Evolutionary conservation across 805 yeast species (phyloP).

Genomic region (Metschnikowia cerradonensis): DNA sequence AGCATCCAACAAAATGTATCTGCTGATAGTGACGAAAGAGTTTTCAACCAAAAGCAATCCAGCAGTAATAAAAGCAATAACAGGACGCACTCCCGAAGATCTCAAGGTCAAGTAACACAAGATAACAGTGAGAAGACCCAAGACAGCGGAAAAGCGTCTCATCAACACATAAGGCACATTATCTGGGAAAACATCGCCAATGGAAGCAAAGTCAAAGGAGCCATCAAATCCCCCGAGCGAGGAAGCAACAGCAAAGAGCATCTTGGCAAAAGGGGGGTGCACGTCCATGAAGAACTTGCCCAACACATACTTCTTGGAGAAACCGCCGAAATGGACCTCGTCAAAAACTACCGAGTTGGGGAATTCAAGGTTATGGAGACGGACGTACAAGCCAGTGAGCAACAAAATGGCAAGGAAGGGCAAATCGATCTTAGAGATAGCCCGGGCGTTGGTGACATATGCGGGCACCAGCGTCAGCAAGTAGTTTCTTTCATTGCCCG

Average conservation of each 20-base stretch:
- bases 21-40: constrained; percentile 64
- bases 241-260: constrained; percentile 71
- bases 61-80: constrained; percentile 56
- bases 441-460: constrained; percentile 23
- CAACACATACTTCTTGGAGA: constrained; percentile 73
- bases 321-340: constrained; percentile 96
- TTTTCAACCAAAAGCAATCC: constrained; percentile 60
- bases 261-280: constrained; percentile 76
- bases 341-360: constrained; percentile 89
- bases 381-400: constrained; percentile 50
- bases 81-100: constrained; percentile 65
- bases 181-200: constrained; percentile 61
- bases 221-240: constrained; percentile 69
- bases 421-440: constrained; percentile 21
- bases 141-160: constrained; percentile 65
- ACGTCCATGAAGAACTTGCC: constrained; percentile 69
- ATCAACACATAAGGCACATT: constrained; percentile 60
- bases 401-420: constrained; percentile 36
- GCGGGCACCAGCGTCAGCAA: constrained; percentile 49
- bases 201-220: constrained; percentile 59
- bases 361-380: constrained; percentile 55
- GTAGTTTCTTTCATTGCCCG: constrained; percentile 54
- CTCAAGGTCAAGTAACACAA: constrained; percentile 66
- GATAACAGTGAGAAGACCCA: constrained; percentile 66
- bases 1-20: constrained; percentile 71